Evolutionary conservation across 2,329 filamentous ascomycete genomes (phyloP), one percentile per base, ranked within the genome.

Genomic region (Colletotrichum kahawae): DNA sequence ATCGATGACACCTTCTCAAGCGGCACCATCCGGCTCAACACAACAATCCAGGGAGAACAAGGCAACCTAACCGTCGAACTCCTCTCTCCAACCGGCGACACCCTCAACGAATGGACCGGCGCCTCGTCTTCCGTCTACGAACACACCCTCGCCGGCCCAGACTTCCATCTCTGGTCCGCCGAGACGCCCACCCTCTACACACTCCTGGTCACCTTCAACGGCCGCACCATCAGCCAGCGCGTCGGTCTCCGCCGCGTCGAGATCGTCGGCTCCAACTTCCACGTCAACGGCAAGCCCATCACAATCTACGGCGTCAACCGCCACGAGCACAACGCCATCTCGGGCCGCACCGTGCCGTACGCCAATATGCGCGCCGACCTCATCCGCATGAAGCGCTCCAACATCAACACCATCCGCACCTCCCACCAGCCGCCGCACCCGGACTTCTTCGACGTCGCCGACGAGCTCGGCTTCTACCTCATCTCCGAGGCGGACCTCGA

Each of bases 281-380:
- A 87, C 62, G 90, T 95, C 77, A 95, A 95, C 70, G 92, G 93
- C 4, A 87, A 87, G n/a, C 87, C 90, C 0, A 88, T 95, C 66
- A 89, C 93, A 14, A 87, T 95, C 77, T 90, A 91, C n/a, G 93
- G 93, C 2, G 91, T 92, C 9, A 95, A 95, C 78, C 87, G 93
- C 34, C 93, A 95, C 77, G 93, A 95, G 74, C 92, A 95, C 77
- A 91, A 94, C 78, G 90, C 91, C 0, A 83, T 87, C 68, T 88
- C 88, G 6, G 92, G 92, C 2, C 88, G 92, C 1, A 87, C 92
- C 1, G 90, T 94, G 1, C 91, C 91, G 0, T 87, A 89, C 43
- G 88, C 90, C 0, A 90, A 89, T 9, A 88, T 94, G 79, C 85
- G 88, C 65, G 83, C 86, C 2, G 93, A 95, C 75, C 85, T 95